These are phyloP conservation scores for Raphanus raphanistrum DNA, from an alignment of 345 rosid species.

Conservation along the genomic window DNA sequence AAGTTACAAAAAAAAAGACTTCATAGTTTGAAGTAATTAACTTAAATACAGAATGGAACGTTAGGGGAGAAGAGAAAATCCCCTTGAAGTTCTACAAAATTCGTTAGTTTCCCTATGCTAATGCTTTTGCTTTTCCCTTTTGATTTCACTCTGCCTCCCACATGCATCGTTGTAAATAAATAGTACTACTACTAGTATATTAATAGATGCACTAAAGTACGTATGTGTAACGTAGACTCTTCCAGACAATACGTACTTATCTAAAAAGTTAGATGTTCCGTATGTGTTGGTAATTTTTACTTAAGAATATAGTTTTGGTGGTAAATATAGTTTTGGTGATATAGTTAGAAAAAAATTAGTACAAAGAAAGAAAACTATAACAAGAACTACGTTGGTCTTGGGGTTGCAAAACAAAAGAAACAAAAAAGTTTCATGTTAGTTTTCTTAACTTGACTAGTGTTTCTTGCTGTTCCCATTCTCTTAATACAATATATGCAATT, in stretches of 20 bases:
- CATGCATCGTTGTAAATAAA: slow-evolving; percentile 44
- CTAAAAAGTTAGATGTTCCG: neutral
- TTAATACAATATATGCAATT: neutral
- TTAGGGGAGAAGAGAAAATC: slow-evolving; percentile 60
- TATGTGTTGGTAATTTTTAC: neutral
- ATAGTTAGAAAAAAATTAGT: neutral
- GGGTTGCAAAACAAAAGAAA: neutral
- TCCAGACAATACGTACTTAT: neutral
- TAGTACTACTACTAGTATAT: neutral
- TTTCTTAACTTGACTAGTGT: neutral
- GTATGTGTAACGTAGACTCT: slow-evolving; percentile 5
- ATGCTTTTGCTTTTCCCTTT: slow-evolving; percentile 40
- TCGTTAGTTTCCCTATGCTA: slow-evolving; percentile 62
- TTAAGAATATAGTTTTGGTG: neutral
- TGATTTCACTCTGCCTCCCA: slow-evolving; percentile 56
- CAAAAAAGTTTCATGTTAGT: neutral
- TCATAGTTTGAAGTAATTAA: neutral
- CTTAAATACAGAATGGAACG: slow-evolving; percentile 6
- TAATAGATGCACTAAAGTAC: neutral
- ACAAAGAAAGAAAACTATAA: neutral
- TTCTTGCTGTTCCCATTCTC: neutral
- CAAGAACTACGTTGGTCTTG: neutral
- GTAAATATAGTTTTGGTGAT: slow-evolving; percentile 2
- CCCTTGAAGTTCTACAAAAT: slow-evolving; percentile 88
- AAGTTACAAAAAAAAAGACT: slow-evolving; percentile 14